Evolutionary conservation across 2,329 filamentous ascomycete species (phyloP), one percentile per base, ranked within the genome.

Genomic region (Ophiocordyceps camponoti-leonardi): DNA sequence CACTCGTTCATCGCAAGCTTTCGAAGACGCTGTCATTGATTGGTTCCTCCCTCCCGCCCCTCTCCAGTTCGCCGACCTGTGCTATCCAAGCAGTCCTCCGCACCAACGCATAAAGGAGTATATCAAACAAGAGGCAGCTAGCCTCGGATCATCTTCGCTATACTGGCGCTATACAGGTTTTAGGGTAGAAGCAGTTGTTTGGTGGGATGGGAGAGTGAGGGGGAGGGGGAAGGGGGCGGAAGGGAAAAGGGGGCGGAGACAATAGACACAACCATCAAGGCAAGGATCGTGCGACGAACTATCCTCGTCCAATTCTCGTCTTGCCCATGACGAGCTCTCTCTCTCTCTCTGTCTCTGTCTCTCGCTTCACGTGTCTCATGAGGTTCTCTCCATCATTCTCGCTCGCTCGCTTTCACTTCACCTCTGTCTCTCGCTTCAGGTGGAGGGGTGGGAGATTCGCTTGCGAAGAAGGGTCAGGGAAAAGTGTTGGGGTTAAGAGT

Each of bases 71-170:
- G 67, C 67, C 67, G 66, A 66, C 67, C 58, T 60, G 62, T 66
- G 66, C 65, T 67, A 68, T 68, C 61, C 56, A 67, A 65, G 57
- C 54, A 61, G 58, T 58, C 57, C 58, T 57, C 55, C 56, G 56
- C 58, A 58, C 54, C 14, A 35, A 60, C 61, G 55, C 59, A 59
- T 59, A 52, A 54, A 54, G 45, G 45, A 49, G 35, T 46, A 47
- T 42, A 43, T 42, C 28, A 20, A 44, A 45, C 28, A 44, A 20
- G 42, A 44, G 42, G 37, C 39, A 44, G 35, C 35, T 39, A 10
- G 35, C 35, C 35, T 39, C 35, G n/a, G 7, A 23, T 23, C n/a
- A 8, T 39, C 35, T 18, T 10, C 35, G 35, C 35, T 39, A 18
- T 39, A 39, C n/a, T 39, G 19, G 16, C 35, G 35, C n/a, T 19